Evolutionary conservation across 83 land plant species (phyloP).

Genomic region (Diphasiastrum complanatum): DNA sequence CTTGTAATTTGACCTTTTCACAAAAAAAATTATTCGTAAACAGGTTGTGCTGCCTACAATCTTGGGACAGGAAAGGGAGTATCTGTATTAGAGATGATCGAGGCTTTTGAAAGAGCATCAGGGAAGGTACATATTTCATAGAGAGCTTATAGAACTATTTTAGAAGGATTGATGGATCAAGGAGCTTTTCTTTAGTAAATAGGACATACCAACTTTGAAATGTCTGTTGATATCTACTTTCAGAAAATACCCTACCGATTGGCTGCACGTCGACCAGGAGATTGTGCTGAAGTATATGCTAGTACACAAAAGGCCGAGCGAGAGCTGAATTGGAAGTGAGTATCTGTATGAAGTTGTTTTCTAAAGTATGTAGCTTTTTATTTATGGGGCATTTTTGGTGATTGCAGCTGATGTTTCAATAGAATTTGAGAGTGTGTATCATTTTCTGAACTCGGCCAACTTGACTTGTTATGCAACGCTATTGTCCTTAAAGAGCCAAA

Average conservation of each 20-base stretch:
- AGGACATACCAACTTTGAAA: background rate
- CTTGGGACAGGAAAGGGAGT: constrained; percentile 8
- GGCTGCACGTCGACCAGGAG: constrained; percentile 15
- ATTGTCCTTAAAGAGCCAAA: constrained; percentile 36
- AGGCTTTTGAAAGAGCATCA: constrained; percentile 8
- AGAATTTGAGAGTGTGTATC: too few relatives aligned
- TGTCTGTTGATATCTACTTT: background rate
- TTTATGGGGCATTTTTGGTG: background rate
- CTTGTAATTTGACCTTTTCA: background rate
- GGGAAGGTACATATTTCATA: constrained; percentile 8
- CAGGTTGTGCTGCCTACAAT: constrained; percentile 9
- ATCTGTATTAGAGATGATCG: constrained; percentile 11
- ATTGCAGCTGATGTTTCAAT: background rate
- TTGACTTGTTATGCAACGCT: too few relatives aligned
- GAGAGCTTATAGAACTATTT: background rate
- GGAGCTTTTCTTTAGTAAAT: constrained; percentile 4
- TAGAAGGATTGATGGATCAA: background rate
- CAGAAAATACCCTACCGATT: constrained; percentile 9
- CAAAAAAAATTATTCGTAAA: background rate
- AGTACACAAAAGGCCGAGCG: constrained; percentile 3
- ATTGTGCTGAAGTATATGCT: constrained; percentile 8
- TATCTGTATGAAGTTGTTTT: background rate
- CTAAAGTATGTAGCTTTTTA: background rate
- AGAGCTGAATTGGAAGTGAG: constrained; percentile 12
- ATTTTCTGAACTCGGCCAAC: too few relatives aligned